Conservation (phyloP, 2,329 filamentous ascomycete genomes). For the Cercospora janseana region DNA sequence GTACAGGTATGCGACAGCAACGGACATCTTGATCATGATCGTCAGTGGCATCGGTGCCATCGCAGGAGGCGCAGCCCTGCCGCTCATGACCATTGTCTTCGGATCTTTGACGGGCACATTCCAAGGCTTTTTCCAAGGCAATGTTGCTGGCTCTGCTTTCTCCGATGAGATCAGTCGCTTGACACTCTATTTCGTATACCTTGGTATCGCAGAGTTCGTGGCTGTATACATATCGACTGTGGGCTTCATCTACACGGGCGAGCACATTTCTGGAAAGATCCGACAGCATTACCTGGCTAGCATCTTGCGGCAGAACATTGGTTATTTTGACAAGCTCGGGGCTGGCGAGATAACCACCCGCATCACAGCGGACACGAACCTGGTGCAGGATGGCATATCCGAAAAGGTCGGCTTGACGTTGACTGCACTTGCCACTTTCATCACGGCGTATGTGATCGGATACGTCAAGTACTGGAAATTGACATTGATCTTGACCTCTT, state of each 20-base stretch:
- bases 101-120: constrained; percentile 73
- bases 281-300: constrained; percentile 79
- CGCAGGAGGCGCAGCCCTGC: constrained; percentile 38
- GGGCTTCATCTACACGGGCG: constrained; percentile 72
- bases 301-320: constrained; percentile 84
- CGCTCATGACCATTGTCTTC: constrained; percentile 59
- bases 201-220: constrained; percentile 76
- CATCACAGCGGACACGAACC: constrained; percentile 89
- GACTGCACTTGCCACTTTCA: constrained; percentile 74
- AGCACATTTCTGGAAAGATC: constrained; percentile 49
- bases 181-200: constrained; percentile 81
- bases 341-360: constrained; percentile 91
- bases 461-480: constrained; percentile 93
- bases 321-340: constrained; percentile 88
- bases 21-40: constrained; percentile 43
- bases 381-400: constrained; percentile 90
- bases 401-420: constrained; percentile 82
- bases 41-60: constrained; percentile 41
- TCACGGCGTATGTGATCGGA: constrained; percentile 85
- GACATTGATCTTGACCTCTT: constrained; percentile 80
- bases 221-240: constrained; percentile 77
- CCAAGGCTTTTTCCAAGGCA: constrained; percentile 56
- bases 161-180: constrained; percentile 58
- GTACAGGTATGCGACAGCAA: constrained; percentile 47
- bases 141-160: constrained; percentile 56